Percentiles rank a stretch among this genome's conserved stretches.
phyloP scores from a whole-genome alignment of 1,284 basidiomycete genomes.

The Papiliotrema flavescens region DNA sequence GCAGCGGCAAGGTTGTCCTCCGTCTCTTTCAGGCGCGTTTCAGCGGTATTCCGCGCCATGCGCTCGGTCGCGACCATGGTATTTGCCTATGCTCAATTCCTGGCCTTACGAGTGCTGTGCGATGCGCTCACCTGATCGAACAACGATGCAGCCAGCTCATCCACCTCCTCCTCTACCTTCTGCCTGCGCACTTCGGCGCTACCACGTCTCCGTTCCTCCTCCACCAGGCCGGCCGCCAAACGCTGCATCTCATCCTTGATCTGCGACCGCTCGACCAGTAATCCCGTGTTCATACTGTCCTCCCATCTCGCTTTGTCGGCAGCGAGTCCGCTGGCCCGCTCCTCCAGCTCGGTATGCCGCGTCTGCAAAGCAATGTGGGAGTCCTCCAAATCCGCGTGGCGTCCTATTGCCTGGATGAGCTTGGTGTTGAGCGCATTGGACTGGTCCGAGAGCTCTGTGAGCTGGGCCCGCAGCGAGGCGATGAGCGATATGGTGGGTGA shows the following conservation, averaged over 20 bases:
- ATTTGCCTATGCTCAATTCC: constrained; percentile 59
- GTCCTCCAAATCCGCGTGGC: constrained; percentile 90
- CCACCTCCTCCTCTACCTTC: constrained; percentile 79
- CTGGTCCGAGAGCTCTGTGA: constrained; percentile 82
- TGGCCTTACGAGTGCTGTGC: neutral
- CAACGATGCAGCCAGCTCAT: constrained; percentile 83
- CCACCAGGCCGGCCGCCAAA: constrained; percentile 88
- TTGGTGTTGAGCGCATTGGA: constrained; percentile 87
- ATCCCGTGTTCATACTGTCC: constrained; percentile 61
- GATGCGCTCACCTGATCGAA: constrained; percentile 58
- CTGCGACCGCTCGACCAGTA: constrained; percentile 86
- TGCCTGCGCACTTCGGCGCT: constrained; percentile 79
- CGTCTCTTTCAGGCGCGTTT: constrained; percentile 74
- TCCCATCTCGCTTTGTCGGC: constrained; percentile 46
- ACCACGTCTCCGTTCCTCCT: constrained; percentile 85
- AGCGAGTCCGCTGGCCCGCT: constrained; percentile 73
- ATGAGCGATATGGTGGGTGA: constrained; percentile 57
- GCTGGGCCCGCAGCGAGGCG: constrained; percentile 69
- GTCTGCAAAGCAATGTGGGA: constrained; percentile 61
- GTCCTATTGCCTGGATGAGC: constrained; percentile 85
- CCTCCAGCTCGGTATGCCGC: constrained; percentile 52
- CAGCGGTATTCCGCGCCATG: constrained; percentile 67
- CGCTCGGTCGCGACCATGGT: constrained; percentile 91
- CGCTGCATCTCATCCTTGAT: constrained; percentile 89
- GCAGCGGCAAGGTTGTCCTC: constrained; percentile 77